Evolutionary conservation across 1,284 basidiomycete genomes (phyloP), one percentile per base, ranked within the genome.

Genomic region (Schizophyllum amplum): DNA sequence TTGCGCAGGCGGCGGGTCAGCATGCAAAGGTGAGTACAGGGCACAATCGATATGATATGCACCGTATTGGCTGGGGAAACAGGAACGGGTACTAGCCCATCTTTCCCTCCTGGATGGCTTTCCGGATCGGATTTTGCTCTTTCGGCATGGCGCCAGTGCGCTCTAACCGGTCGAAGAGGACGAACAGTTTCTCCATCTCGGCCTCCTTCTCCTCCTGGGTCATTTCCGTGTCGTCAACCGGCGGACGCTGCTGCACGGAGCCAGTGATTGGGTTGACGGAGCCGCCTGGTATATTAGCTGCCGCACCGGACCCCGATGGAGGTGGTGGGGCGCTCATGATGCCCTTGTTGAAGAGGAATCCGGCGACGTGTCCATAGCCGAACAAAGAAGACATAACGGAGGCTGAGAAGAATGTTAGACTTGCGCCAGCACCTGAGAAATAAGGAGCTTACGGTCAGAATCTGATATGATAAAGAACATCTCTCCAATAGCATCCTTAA

Each of bases 301-400:
- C 77, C 2, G 81, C 60, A 22, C 80, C 73, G 67, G 62, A 0
- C 67, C 62, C 77, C 68, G 53, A 67, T 24, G 71, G 65, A 24
- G 74, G 74, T 4, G 71, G 62, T 1, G 81, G 79, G 0, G 84
- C 82, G 54, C 76, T 82, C 63, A 90, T 77, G 61, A 96, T 79
- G 13, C 92, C 92, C 66, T 92, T 93, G 65, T 90, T 84, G 74
- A 93, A 94, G 24, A 98, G 77, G 74, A 92, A 89, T 1, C 94
- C 94, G 0, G 93, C 92, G 26, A 94, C 92, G 65, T 94, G 94
- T 22, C 94, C 94, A 63, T 97, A 96, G 3, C 94, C 94, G 52
- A 95, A 81, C 55, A 89, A 83, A 4, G 83, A 77, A 5, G 84
- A 83, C 6, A 96, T 74, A 0, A 75, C 79, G 15, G 79, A 76